Base-by-base conservation (phyloP, 805 yeast species). In the Yueomyces sinensis region DNA sequence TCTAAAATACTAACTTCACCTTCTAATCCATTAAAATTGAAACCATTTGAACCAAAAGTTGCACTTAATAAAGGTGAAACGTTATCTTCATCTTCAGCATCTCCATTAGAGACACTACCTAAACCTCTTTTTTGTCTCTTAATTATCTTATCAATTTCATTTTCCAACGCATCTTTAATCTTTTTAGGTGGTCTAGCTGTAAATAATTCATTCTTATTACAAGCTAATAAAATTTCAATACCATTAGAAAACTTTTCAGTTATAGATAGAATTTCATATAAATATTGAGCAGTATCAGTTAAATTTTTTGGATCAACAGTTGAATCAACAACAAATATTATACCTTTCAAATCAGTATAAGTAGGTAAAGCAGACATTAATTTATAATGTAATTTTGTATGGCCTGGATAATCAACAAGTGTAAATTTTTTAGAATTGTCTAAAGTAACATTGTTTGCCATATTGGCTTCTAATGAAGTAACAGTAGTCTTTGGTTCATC, bases 401-500 rank as follows among this genome's bases (percentile, higher is more conserved):
- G 86, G n/a, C 96, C 95, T 2, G 98, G 98, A 41, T 75, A 75
- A 49, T 89, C 97, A 34, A 79, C 66, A 28, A 87, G 54, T 40
- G 67, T 72, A 48, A 61, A 68, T 38, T 54, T 65, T 44, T 49
- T 58, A 7, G 40, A 51, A 9, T 47, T 42, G 13, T 13, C 18
- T 15, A 25, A 18, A 3, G 13, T 9, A 15, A 29, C 31, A 30
- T 32, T 20, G 6, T 54, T 59, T 5, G 58, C 55, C 17, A 49
- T 37, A 46, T 62, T 70, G n/a, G 69, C 62, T 34, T 63, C 70
- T 40, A 69, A 71, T 0, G 79, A 70, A 2, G 73, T 68, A 4
- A 50, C 48, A 31, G 56, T 44, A 15, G 45, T 33, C 5, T 46
- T 57, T 2, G 52, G 43, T 13, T 25, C 28, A 25, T 25, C 14